A percentile compares a stretch with the other conserved stretches of the same genome.
These are phyloP conservation scores for Oemleria cerasiformis DNA, from an alignment of 306 rosid species.

Conservation along the genomic window DNA sequence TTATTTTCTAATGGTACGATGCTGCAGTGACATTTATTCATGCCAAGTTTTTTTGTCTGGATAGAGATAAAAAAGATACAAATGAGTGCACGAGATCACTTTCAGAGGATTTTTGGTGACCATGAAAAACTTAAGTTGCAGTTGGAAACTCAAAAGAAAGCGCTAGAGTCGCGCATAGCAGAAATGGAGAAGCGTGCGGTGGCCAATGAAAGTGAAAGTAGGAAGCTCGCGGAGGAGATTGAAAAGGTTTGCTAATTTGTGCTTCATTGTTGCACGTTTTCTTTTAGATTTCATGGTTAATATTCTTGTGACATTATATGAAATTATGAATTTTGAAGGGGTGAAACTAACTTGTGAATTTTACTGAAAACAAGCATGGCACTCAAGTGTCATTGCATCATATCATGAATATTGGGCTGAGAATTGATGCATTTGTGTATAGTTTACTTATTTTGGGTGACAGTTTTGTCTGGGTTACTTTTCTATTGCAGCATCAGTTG, in stretches of 20 bases:
- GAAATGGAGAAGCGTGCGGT: slow-evolving; percentile 91
- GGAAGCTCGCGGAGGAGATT: slow-evolving; percentile 73
- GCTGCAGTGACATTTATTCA: slow-evolving; percentile 21
- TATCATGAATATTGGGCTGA: background rate
- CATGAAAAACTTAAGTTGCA: slow-evolving; percentile 75
- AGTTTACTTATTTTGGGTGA: background rate
- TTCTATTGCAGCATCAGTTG: slow-evolving; percentile 12
- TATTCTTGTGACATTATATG: background rate
- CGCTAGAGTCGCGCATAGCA: slow-evolving; percentile 60
- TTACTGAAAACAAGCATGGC: background rate
- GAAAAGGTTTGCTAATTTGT: slow-evolving; percentile 56
- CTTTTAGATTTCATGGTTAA: slow-evolving; percentile 19
- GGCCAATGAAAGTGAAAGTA: slow-evolving; percentile 73
- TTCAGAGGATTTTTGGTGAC: slow-evolving; percentile 72
- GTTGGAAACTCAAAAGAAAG: slow-evolving; percentile 75
- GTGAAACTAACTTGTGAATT: background rate
- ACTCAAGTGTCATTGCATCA: slow-evolving; percentile 3
- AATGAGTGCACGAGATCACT: slow-evolving; percentile 79
- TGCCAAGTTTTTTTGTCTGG: slow-evolving; percentile 29
- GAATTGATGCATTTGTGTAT: background rate
- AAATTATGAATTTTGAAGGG: background rate
- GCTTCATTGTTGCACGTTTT: slow-evolving; percentile 18
- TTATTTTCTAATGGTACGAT: slow-evolving; percentile 17
- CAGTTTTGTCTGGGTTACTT: background rate
- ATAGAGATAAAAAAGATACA: slow-evolving; percentile 82